phyloP scores from a whole-genome alignment of 2,329 filamentous ascomycete species.

The Xylariales sp. region DNA sequence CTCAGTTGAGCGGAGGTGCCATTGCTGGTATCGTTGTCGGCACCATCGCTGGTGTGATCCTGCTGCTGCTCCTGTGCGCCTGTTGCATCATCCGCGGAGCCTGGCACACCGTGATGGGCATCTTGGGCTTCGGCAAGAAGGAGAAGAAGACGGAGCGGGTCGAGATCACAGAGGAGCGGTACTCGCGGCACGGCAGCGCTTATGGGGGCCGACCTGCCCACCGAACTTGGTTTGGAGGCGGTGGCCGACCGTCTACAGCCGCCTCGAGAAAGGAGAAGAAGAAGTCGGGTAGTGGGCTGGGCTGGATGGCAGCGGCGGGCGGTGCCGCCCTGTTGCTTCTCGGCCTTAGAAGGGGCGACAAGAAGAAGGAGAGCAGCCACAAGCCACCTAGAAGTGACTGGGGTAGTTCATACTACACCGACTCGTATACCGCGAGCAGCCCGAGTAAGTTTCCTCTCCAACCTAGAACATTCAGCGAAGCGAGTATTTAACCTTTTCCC shows the following conservation, averaged over 20 bases:
- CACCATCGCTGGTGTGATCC: constrained; percentile 58
- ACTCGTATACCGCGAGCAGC: constrained; percentile 47
- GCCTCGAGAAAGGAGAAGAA: constrained; percentile 41
- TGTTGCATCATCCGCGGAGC: constrained; percentile 64
- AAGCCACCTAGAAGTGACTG: constrained; percentile 37
- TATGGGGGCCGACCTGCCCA: constrained; percentile 48
- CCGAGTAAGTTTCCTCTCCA: constrained; percentile 50
- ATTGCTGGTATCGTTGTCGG: constrained; percentile 81
- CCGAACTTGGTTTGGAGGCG: constrained; percentile 52
- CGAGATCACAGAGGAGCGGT: constrained; percentile 60
- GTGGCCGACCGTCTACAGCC: constrained; percentile 34
- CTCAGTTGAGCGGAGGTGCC: constrained; percentile 60
- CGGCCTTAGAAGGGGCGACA: constrained; percentile 44
- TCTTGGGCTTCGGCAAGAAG: constrained; percentile 57
- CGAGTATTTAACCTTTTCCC: constrained; percentile 14
- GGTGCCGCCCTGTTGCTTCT: constrained; percentile 49
- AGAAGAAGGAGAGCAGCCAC: constrained; percentile 41
- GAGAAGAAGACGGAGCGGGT: constrained; percentile 47
- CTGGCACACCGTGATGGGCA: constrained; percentile 53
- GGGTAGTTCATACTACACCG: constrained; percentile 49
- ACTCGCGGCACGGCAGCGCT: constrained; percentile 43
- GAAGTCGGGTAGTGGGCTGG: constrained; percentile 38
- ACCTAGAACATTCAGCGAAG: not conserved
- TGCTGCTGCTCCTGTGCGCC: constrained; percentile 68
- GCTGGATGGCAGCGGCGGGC: constrained; percentile 50